phyloP scores from a whole-genome alignment of 2,329 filamentous ascomycete species.

The Fusarium miscanthi region DNA sequence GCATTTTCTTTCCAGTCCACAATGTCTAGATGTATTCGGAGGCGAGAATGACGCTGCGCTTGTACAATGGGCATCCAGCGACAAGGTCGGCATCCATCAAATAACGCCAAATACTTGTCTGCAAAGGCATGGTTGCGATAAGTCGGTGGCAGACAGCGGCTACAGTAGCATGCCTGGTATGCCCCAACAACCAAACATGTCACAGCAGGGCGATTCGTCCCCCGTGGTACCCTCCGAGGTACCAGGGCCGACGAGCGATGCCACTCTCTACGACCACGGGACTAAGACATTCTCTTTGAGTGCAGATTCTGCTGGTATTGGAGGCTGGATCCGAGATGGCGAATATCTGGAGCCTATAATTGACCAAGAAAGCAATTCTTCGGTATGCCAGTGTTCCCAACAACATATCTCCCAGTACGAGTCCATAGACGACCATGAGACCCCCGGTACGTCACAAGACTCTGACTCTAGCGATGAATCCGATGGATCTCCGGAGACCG shows the following conservation, averaged over 20 bases:
- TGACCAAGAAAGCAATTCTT: not conserved
- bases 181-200: rapidly evolving
- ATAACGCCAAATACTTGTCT: rapidly evolving
- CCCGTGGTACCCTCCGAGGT: rapidly evolving
- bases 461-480: not conserved
- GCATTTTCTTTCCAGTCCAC: rapidly evolving
- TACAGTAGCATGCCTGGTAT: not conserved
- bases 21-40: rapidly evolving
- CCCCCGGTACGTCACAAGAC: not conserved
- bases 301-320: rapidly evolving
- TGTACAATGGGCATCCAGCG: rapidly evolving
- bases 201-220: rapidly evolving
- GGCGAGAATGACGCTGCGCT: rapidly evolving
- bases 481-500: not conserved
- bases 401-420: too few species aligned
- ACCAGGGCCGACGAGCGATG: rapidly evolving
- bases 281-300: too few species aligned
- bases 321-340: rapidly evolving
- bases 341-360: rapidly evolving
- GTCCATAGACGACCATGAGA: rapidly evolving
- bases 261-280: too few species aligned
- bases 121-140: rapidly evolving
- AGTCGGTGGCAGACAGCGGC: not conserved
- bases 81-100: rapidly evolving
- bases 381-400: too few species aligned